These are phyloP conservation scores for Polymyxa betae DNA, from an alignment of 208 protist genomes.

Conservation along the genomic window DNA sequence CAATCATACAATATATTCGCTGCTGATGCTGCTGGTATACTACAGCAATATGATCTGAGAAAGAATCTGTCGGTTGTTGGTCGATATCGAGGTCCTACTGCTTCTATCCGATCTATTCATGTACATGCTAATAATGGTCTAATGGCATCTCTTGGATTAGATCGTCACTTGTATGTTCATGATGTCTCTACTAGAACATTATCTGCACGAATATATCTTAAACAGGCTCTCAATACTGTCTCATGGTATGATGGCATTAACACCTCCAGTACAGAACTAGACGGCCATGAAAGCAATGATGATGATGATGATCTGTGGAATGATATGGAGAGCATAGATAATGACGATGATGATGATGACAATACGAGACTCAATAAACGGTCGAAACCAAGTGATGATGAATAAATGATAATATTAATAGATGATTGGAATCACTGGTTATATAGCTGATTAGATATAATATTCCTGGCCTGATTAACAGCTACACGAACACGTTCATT, in stretches of 20 bases:
- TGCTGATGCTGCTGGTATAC: constrained; percentile 38
- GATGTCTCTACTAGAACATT: neutral
- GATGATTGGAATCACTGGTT: neutral
- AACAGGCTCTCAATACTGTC: constrained; percentile 1
- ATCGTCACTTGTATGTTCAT: constrained; percentile 1
- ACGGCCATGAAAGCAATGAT: neutral
- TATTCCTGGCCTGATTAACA: neutral
- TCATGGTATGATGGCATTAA: neutral
- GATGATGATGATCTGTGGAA: constrained; percentile 34
- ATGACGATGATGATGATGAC: constrained; percentile 11
- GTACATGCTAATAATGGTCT: neutral
- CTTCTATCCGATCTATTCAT: neutral
- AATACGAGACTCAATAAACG: neutral
- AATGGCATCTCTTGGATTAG: constrained; percentile 24
- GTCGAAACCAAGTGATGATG: neutral
- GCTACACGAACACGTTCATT: neutral
- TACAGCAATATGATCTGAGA: neutral
- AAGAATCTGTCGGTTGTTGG: neutral
- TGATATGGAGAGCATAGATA: constrained; percentile 34
- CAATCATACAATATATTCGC: neutral
- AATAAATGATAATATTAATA: constrained; percentile 22
- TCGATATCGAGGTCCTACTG: neutral
- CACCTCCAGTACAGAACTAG: neutral
- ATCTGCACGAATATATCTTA: neutral
- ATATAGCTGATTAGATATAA: neutral